Evolutionary conservation across 768 basidiomycete genomes (phyloP), one percentile per base, ranked within the genome.

Genomic region (Pleurotus tuber-regium): DNA sequence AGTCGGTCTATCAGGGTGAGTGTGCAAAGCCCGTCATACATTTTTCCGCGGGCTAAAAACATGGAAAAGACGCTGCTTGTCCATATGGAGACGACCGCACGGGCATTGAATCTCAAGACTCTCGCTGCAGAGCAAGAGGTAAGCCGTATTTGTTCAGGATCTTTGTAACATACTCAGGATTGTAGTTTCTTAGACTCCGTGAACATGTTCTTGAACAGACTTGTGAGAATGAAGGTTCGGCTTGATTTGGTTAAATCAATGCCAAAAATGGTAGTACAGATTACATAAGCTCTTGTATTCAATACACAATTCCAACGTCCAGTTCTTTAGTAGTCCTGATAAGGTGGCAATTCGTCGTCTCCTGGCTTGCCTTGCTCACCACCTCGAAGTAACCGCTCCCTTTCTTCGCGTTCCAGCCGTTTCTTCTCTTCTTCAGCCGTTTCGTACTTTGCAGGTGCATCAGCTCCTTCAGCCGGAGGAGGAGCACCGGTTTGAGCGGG

Each of bases 361-460:
- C 68, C 63, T 62, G 61, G 52, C 63, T 62, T 68, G 63, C 49
- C 61, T 59, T 61, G 8, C 48, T 61, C 52, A 40, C 63, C 64
- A 10, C 57, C 55, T 16, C 58, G 65, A 25, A 79, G 57, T 12
- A 83, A 56, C 18, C 77, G 72, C 57, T 87, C 88, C 46, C 83
- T 70, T 58, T 86, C 84, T 60, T 89, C 85, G 39, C 79, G 77
- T 64, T 87, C 84, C 43, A 81, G 57, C 18, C 83, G 66, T 61
- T 67, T 74, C 74, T 84, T 87, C 73, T 87, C 84, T 3, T 84
- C 81, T 43, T 79, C 82, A 0, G 84, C 81, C 43, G 72, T 73
- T 62, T 83, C 79, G 21, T 65, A 63, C 16, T 54, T 44, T 12
- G 63, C 54, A 14, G 61, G 41, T 12, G 56, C 28, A 33, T 57